A percentile compares a stretch with the other conserved stretches of the same genome.
Conservation (phyloP, 768 basidiomycete species). For the Phanerodontia chrysosporium region DNA sequence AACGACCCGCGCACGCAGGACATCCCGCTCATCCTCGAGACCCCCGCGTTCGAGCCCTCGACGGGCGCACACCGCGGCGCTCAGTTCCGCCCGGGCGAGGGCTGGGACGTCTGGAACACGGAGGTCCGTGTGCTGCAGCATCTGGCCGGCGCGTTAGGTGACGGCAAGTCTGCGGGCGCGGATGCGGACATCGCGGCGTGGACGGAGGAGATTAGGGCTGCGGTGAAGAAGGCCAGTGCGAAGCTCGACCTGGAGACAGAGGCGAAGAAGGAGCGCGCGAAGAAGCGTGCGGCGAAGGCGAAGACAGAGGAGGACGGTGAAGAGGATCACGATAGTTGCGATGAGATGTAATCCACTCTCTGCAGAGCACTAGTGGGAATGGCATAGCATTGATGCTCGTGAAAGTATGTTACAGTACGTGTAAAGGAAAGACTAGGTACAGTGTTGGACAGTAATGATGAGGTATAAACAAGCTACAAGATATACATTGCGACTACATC, state of each 20-base stretch:
- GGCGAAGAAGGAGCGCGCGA: conserved; percentile 4
- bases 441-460: not conserved
- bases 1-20: conserved; percentile 61
- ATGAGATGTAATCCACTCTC: conserved; percentile 9
- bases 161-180: not conserved
- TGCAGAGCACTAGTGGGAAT: no score
- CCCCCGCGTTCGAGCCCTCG: conserved; percentile 59
- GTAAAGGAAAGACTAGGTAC: not conserved
- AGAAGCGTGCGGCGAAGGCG: conserved; percentile 12
- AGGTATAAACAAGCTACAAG: not conserved
- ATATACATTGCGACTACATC: not conserved
- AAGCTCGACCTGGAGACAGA: conserved; percentile 16
- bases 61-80: conserved; percentile 1
- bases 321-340: conserved; percentile 19
- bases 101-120: conserved; percentile 62
- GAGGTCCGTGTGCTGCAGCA: conserved; percentile 64
- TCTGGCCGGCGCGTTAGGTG: conserved; percentile 25
- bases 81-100: conserved; percentile 16
- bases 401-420: not conserved
- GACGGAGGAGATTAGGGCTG: conserved; percentile 15
- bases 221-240: conserved; percentile 13
- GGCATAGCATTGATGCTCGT: no score
- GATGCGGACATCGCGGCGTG: conserved; percentile 7
- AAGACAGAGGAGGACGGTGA: conserved; percentile 13
- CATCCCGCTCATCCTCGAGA: conserved; percentile 82